Percentiles rank a stretch among this genome's conserved stretches.
Conservation (phyloP, 2,329 filamentous ascomycete species). For the Cladosporium oxysporum region DNA sequence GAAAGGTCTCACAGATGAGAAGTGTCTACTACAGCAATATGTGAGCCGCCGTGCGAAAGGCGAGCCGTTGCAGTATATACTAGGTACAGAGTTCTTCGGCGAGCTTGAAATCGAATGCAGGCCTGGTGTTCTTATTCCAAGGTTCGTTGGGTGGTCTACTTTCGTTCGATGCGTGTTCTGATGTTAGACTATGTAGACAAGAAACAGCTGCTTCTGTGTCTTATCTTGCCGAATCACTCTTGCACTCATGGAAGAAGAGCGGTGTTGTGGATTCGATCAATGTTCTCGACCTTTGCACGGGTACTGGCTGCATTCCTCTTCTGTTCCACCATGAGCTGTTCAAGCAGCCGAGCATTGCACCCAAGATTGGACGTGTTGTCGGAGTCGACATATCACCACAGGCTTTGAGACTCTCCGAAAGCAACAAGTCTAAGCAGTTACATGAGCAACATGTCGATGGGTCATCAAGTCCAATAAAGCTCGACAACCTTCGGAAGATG, state of each 20-base stretch:
- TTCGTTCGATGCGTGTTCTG: constrained; percentile 13
- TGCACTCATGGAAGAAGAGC: constrained; percentile 4
- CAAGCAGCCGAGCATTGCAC: constrained; percentile 40
- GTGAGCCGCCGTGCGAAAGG: constrained; percentile 56
- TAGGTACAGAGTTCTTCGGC: constrained; percentile 88
- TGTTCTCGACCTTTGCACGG: constrained; percentile 85
- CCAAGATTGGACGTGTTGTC: constrained; percentile 44
- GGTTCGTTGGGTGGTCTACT: constrained; percentile 47
- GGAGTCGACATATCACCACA: constrained; percentile 72
- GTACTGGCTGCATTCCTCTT: constrained; percentile 86
- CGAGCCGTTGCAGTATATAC: constrained; percentile 82
- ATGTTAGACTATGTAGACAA: constrained; percentile 38
- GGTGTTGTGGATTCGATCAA: constrained; percentile 46
- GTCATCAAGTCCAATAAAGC: neutral
- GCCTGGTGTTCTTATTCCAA: constrained; percentile 80
- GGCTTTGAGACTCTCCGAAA: constrained; percentile 65
- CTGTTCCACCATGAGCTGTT: constrained; percentile 66
- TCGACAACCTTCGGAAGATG: constrained; percentile 25
- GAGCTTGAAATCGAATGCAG: constrained; percentile 74
- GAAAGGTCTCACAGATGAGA: neutral
- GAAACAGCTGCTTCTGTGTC: constrained; percentile 48
- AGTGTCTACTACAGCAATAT: constrained; percentile 12
- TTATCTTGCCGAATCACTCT: constrained; percentile 37
- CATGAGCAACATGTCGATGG: constrained; percentile 21
- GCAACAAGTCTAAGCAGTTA: constrained; percentile 60